phyloP scores from a whole-genome alignment of 1,284 basidiomycete species.

The Mycosarcoma maydis region DNA sequence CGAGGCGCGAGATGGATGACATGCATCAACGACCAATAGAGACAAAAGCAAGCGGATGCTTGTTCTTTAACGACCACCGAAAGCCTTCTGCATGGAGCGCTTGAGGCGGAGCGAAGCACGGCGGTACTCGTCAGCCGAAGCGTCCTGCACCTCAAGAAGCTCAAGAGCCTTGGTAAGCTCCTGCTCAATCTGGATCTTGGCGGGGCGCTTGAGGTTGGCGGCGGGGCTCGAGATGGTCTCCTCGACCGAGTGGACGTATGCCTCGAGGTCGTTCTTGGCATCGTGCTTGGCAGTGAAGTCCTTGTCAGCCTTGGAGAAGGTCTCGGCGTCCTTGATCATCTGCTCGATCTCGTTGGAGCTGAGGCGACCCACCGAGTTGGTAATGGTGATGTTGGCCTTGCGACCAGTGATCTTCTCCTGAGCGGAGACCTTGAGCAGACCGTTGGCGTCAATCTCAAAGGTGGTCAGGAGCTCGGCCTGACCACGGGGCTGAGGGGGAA shows the following conservation, averaged over 20 bases:
- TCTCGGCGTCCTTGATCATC: slow-evolving; percentile 68
- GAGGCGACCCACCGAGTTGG: slow-evolving; percentile 66
- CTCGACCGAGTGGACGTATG: slow-evolving; percentile 66
- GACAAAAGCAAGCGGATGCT: slow-evolving; percentile 2
- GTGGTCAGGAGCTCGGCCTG: slow-evolving; percentile 66
- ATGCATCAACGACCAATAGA: slow-evolving; percentile 6
- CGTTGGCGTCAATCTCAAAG: slow-evolving; percentile 67
- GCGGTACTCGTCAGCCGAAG: slow-evolving; percentile 65
- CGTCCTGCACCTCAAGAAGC: slow-evolving; percentile 65
- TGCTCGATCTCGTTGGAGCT: slow-evolving; percentile 66
- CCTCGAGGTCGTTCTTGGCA: slow-evolving; percentile 66
- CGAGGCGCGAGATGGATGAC: slow-evolving; percentile 2
- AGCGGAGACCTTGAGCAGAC: slow-evolving; percentile 66
- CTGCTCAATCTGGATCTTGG: slow-evolving; percentile 66
- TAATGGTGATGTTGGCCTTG: slow-evolving; percentile 67
- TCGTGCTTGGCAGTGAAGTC: slow-evolving; percentile 67
- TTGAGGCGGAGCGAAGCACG: slow-evolving; percentile 64
- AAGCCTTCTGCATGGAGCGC: slow-evolving; percentile 66
- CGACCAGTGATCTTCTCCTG: slow-evolving; percentile 66
- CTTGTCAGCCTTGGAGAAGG: slow-evolving; percentile 66
- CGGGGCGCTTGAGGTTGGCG: slow-evolving; percentile 64
- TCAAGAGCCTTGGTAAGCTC: slow-evolving; percentile 67
- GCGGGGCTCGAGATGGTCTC: slow-evolving; percentile 64
- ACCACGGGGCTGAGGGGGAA: slow-evolving; percentile 66
- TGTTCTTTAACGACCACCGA: slow-evolving; percentile 57